Evolutionary conservation across 768 basidiomycete genomes (phyloP).

Genomic region (Termitomyces sp.): DNA sequence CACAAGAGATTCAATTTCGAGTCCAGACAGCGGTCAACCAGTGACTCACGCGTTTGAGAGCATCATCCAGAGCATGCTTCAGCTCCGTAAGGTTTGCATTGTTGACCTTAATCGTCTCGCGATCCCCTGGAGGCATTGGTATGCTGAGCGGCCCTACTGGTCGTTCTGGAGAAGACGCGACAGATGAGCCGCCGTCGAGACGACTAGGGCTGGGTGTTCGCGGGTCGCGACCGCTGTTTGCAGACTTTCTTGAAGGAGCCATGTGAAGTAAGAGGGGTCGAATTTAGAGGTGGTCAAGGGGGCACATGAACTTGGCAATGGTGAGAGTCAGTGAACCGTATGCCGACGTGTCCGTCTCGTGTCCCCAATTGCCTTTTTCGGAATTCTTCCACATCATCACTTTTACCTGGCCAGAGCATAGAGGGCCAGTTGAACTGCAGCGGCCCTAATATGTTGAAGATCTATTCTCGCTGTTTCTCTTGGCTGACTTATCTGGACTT

Average conservation of each 20-base stretch:
- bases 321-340: slow-evolving; percentile 2
- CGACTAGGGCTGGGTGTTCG: slow-evolving; percentile 23
- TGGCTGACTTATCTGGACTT: too few relatives aligned
- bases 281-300: slow-evolving; percentile 12
- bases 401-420: too few relatives aligned
- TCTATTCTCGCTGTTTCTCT: too few relatives aligned
- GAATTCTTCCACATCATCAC: too few relatives aligned
- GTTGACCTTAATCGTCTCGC: slow-evolving; percentile 63
- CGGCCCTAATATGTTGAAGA: too few relatives aligned
- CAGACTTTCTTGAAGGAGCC: slow-evolving; percentile 21
- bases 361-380: slow-evolving; percentile 14
- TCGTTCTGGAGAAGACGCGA: slow-evolving; percentile 37
- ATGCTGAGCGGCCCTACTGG: slow-evolving; percentile 57
- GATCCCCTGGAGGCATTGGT: slow-evolving; percentile 38
- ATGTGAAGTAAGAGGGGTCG: slow-evolving; percentile 6
- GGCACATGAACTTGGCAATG: slow-evolving; percentile 15
- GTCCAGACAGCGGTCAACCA: not conserved
- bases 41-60: slow-evolving; percentile 73
- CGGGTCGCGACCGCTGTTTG: slow-evolving; percentile 14
- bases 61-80: slow-evolving; percentile 82
- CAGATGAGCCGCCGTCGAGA: slow-evolving; percentile 19
- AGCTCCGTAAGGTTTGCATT: slow-evolving; percentile 55
- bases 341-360: slow-evolving; percentile 19
- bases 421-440: too few relatives aligned
- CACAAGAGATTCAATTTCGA: slow-evolving; percentile 5